A percentile compares a stretch with the other conserved stretches of the same genome.
These are phyloP conservation scores for Lactarius vividus DNA, from an alignment of 768 basidiomycete species.

Conservation along the genomic window DNA sequence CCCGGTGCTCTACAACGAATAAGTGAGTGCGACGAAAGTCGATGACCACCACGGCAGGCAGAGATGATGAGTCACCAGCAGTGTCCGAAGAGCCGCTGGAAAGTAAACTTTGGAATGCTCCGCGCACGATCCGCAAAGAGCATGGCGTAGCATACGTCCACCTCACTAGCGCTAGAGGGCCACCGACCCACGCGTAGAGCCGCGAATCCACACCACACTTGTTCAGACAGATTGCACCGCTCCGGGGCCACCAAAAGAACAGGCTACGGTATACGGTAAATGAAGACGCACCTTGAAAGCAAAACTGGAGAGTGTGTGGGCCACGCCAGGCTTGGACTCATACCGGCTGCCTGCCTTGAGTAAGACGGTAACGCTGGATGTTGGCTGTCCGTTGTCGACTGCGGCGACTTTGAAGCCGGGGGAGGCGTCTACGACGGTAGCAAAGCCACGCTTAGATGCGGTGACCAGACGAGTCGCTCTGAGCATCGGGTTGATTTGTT, in stretches of 20 bases:
- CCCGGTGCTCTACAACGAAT: constrained; percentile 65
- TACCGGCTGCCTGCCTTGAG: constrained; percentile 92
- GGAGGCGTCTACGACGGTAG: constrained; percentile 74
- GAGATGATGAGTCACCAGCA: not conserved
- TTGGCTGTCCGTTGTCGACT: constrained; percentile 78
- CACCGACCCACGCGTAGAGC: not conserved
- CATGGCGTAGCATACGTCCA: not conserved
- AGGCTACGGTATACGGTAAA: not conserved
- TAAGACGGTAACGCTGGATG: constrained; percentile 81
- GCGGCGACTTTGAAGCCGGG: constrained; percentile 81
- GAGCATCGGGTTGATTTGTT: constrained; percentile 14
- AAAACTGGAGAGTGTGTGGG: constrained; percentile 96
- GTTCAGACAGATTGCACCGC: not conserved
- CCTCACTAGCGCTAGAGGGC: not conserved
- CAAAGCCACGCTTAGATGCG: constrained; percentile 56
- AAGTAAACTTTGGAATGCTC: not conserved
- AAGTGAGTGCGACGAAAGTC: not conserved
- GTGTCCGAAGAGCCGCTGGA: not conserved
- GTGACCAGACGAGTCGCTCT: constrained; percentile 25
- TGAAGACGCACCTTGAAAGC: constrained; percentile 84
- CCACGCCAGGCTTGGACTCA: constrained; percentile 85
- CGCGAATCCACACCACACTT: not conserved
- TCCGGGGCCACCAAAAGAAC: not conserved
- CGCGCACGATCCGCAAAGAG: not conserved
- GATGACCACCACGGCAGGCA: not conserved